Evolutionary conservation across 2,329 filamentous ascomycete genomes (phyloP).

Genomic region (Aspergillus pseudoviridinutans): DNA sequence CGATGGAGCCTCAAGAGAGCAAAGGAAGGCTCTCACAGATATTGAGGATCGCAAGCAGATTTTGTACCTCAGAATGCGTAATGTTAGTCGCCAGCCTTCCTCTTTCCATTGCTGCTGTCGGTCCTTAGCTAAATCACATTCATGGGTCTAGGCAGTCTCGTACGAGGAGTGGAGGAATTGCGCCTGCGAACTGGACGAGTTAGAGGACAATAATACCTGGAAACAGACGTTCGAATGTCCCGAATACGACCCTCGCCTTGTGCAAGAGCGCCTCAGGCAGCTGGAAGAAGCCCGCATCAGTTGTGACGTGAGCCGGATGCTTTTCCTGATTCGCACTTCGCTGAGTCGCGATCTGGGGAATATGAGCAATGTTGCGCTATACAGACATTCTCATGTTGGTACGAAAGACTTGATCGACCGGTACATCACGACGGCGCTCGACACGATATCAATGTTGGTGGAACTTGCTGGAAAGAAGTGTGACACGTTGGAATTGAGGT

Average conservation of each 20-base stretch:
- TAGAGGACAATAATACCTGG: slow-evolving; percentile 80
- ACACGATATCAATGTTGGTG: slow-evolving; percentile 69
- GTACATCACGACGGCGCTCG: slow-evolving; percentile 75
- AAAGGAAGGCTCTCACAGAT: slow-evolving; percentile 47
- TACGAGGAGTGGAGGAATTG: slow-evolving; percentile 70
- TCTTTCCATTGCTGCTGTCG: neutral
- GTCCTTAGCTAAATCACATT: neutral
- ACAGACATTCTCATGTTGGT: slow-evolving; percentile 78
- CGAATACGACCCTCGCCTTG: slow-evolving; percentile 68
- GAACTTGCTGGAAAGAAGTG: slow-evolving; percentile 53
- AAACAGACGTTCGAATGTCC: slow-evolving; percentile 64
- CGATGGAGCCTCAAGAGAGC: slow-evolving; percentile 51
- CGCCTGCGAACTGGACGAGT: slow-evolving; percentile 69
- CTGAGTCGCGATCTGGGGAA: slow-evolving; percentile 77
- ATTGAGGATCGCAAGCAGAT: slow-evolving; percentile 60
- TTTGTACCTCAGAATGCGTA: slow-evolving; percentile 61
- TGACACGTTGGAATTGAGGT: slow-evolving; percentile 55
- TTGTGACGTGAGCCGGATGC: slow-evolving; percentile 71
- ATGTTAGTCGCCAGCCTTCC: slow-evolving; percentile 47
- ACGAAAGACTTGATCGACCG: slow-evolving; percentile 83
- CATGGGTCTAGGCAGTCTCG: slow-evolving; percentile 55
- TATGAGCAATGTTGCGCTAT: slow-evolving; percentile 79
- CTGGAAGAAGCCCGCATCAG: slow-evolving; percentile 70
- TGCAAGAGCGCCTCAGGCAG: slow-evolving; percentile 65
- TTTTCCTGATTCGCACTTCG: slow-evolving; percentile 74